Conservation (phyloP, 306 rosid species). For the Sophora flavescens region DNA sequence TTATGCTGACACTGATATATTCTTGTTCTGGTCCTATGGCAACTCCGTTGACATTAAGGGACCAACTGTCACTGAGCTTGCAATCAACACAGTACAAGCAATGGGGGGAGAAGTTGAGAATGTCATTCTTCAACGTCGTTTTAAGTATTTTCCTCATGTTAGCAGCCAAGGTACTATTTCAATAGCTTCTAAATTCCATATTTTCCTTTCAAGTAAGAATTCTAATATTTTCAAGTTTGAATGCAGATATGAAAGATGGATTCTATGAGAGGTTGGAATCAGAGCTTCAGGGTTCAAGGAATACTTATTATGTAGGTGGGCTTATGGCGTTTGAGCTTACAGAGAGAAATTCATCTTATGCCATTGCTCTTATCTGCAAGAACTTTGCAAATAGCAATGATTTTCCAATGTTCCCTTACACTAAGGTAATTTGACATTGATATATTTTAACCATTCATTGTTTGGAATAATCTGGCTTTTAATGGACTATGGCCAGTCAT, state of each 20-base stretch:
- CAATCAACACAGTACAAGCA: constrained; percentile 57
- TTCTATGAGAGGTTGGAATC: constrained; percentile 85
- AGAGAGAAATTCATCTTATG: constrained; percentile 92
- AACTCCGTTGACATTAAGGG: constrained; percentile 73
- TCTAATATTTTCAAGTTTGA: constrained; percentile 41
- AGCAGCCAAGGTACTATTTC: constrained; percentile 67
- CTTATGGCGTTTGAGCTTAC: constrained; percentile 98
- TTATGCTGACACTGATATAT: constrained; percentile 69
- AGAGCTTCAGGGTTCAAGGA: constrained; percentile 82
- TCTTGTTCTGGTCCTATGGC: constrained; percentile 95
- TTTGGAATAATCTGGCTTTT: constrained; percentile 10
- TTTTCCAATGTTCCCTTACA: constrained; percentile 71
- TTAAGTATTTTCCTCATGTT: constrained; percentile 93
- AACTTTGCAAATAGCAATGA: constrained; percentile 73
- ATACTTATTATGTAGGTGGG: constrained; percentile 89
- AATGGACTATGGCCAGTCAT: not conserved
- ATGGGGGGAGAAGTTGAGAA: constrained; percentile 80
- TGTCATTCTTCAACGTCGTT: constrained; percentile 82
- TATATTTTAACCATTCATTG: constrained; percentile 1
- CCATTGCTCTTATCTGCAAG: constrained; percentile 90
- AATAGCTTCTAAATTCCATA: constrained; percentile 9
- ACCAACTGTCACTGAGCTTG: constrained; percentile 70
- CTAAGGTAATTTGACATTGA: constrained; percentile 64
- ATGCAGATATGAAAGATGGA: constrained; percentile 84
- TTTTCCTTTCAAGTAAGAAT: constrained; percentile 29